Percentiles rank a stretch among this genome's conserved stretches.
Conservation (phyloP, 371 early-diverging fungal species). For the Mortierella sp. region DNA sequence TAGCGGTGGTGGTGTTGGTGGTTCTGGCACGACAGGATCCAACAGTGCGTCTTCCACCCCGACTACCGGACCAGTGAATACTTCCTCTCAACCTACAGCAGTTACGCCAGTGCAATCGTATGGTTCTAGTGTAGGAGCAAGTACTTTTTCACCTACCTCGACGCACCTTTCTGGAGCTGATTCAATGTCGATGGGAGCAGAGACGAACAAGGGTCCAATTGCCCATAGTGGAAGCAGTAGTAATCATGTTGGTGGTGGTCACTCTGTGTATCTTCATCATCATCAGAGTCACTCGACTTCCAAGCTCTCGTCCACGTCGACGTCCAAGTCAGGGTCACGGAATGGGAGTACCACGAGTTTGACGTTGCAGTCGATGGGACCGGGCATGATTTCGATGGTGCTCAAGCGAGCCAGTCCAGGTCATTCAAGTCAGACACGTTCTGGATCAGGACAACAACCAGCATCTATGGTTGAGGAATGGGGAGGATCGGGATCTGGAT, state of each 20-base stretch:
- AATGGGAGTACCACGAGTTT: constrained; percentile 46
- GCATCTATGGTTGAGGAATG: not conserved
- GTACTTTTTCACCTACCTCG: not conserved
- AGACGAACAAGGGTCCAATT: not conserved
- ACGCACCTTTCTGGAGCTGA: not conserved
- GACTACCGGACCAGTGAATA: not conserved
- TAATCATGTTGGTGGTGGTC: not conserved
- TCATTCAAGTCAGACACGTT: no score
- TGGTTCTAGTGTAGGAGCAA: not conserved
- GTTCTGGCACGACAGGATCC: not conserved
- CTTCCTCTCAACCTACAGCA: not conserved
- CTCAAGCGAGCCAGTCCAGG: constrained; percentile 37
- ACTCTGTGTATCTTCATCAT: not conserved
- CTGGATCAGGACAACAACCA: constrained; percentile 18
- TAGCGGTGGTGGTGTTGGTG: not conserved
- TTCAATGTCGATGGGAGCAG: no score
- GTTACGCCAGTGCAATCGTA: not conserved
- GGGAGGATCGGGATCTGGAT: not conserved
- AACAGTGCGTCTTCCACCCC: not conserved
- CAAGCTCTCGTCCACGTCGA: not conserved
- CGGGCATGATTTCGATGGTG: constrained; percentile 50
- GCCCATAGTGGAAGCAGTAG: not conserved
- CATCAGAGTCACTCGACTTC: not conserved
- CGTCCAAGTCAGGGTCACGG: constrained; percentile 40
- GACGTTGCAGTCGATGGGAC: constrained; percentile 33